Percentiles rank a stretch among this genome's conserved stretches.
phyloP scores from a whole-genome alignment of 2,329 filamentous ascomycete genomes.

The Grosmannia penicillata region DNA sequence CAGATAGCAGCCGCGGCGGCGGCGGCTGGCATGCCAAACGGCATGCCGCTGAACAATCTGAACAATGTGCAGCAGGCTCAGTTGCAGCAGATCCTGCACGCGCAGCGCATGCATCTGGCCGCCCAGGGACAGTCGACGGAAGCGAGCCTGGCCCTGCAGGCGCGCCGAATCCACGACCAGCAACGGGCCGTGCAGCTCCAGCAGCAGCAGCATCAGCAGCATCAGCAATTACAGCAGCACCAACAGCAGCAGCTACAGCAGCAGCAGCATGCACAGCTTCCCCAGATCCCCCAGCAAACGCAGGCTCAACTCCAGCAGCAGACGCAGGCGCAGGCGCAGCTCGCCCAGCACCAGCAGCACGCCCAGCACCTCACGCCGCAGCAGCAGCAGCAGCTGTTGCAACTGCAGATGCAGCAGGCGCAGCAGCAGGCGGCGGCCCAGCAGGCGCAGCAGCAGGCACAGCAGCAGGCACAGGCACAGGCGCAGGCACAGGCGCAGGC shows the following conservation, averaged over 20 bases:
- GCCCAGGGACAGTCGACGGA: constrained; percentile 27
- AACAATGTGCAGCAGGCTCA: constrained; percentile 53
- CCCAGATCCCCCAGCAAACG: constrained; percentile 15
- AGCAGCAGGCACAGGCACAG: constrained; percentile 13
- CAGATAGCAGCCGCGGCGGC: constrained; percentile 35
- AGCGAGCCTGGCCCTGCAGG: constrained; percentile 43
- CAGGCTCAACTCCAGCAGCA: not conserved
- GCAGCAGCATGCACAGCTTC: constrained; percentile 13
- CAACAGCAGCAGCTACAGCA: constrained; percentile 34
- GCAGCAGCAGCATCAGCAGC: constrained; percentile 31
- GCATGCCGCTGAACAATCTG: constrained; percentile 48
- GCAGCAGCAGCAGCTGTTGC: constrained; percentile 21
- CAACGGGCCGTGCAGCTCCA: constrained; percentile 41
- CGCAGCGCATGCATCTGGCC: constrained; percentile 46
- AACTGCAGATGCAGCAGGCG: constrained; percentile 34
- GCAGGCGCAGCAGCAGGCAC: constrained; percentile 10
- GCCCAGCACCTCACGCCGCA: constrained; percentile 16
- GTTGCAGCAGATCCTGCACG: constrained; percentile 41
- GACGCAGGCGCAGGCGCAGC: constrained; percentile 12
- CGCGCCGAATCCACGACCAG: constrained; percentile 52
- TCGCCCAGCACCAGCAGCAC: constrained; percentile 28
- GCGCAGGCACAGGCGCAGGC: constrained; percentile 20
- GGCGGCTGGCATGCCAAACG: constrained; percentile 31
- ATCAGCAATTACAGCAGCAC: constrained; percentile 38
- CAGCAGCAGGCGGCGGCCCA: constrained; percentile 15